A percentile compares a stretch with the other conserved stretches of the same genome.
These are phyloP conservation scores for Entrophospora sp. DNA, from an alignment of 192 early-diverging fungal genomes.

Conservation along the genomic window DNA sequence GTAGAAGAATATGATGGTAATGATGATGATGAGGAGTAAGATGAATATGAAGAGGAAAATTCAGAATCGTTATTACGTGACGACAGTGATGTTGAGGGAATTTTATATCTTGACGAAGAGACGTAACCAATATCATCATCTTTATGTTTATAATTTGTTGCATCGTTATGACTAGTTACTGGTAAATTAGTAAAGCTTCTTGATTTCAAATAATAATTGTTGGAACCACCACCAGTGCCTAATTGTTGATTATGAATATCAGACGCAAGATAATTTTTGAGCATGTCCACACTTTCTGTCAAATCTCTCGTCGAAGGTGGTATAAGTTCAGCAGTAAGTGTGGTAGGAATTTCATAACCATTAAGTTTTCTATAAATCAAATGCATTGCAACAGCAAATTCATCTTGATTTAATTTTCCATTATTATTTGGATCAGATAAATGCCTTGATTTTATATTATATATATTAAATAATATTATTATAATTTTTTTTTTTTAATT, in stretches of 20 bases:
- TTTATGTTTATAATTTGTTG: conserved; percentile 6
- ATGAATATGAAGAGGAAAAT: neutral
- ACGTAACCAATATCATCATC: conserved; percentile 35
- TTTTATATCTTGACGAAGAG: conserved; percentile 25
- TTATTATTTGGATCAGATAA: conserved; percentile 70
- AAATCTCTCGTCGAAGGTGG: conserved; percentile 82
- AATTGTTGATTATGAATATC: conserved; percentile 38
- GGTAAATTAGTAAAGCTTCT: conserved; percentile 15
- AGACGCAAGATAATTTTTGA: conserved; percentile 56
- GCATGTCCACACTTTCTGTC: conserved; percentile 49
- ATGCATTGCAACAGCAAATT: conserved; percentile 97
- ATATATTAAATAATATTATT: too few relatives aligned
- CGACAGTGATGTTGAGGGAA: neutral
- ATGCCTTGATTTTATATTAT: too few relatives aligned
- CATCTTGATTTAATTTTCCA: conserved; percentile 88
- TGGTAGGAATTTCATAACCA: conserved; percentile 69
- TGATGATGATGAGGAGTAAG: neutral
- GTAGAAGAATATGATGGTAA: too few relatives aligned
- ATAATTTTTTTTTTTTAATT: neutral
- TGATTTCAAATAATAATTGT: conserved; percentile 16
- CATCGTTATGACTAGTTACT: conserved; percentile 3
- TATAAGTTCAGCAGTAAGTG: conserved; percentile 73
- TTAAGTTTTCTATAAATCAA: conserved; percentile 82
- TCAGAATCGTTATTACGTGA: too few relatives aligned
- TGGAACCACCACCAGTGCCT: conserved; percentile 24